Evolutionary conservation across 2,329 filamentous ascomycete species (phyloP).

Genomic region (Colletotrichum abscissum): DNA sequence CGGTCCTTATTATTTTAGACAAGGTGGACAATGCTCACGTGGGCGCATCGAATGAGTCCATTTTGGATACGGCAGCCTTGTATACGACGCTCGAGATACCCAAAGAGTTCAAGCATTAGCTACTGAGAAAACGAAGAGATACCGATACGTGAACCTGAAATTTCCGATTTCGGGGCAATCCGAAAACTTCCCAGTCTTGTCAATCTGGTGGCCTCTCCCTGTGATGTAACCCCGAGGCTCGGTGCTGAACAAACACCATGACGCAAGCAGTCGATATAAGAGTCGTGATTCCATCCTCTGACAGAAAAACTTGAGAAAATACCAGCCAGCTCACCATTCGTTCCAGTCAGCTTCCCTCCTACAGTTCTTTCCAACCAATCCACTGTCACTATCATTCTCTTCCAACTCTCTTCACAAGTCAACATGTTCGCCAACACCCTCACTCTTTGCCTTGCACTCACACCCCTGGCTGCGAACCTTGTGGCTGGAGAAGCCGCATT

Average conservation of each 20-base stretch:
- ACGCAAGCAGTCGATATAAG: neutral
- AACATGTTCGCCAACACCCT: neutral
- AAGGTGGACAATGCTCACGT: neutral
- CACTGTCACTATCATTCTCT: neutral
- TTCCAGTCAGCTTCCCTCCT: neutral
- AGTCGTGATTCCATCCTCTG: neutral
- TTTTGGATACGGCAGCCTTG: no score
- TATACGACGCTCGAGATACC: neutral
- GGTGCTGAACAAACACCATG: neutral
- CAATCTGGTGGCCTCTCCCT: neutral
- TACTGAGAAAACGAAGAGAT: neutral
- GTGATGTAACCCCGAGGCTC: fast-evolving
- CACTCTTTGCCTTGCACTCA: neutral
- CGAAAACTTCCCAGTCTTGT: no score
- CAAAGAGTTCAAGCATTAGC: neutral
- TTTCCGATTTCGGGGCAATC: neutral
- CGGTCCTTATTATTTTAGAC: neutral
- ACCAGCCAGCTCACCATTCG: neutral
- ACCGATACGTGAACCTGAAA: neutral
- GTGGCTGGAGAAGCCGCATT: neutral
- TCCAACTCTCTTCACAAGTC: no score
- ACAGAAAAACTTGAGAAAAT: neutral
- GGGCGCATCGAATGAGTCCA: neutral
- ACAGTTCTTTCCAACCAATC: neutral
- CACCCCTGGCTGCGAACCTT: neutral